Evolutionary conservation across 108 stramenopile species (phyloP).

Genomic region (Conticribra weissflogii): DNA sequence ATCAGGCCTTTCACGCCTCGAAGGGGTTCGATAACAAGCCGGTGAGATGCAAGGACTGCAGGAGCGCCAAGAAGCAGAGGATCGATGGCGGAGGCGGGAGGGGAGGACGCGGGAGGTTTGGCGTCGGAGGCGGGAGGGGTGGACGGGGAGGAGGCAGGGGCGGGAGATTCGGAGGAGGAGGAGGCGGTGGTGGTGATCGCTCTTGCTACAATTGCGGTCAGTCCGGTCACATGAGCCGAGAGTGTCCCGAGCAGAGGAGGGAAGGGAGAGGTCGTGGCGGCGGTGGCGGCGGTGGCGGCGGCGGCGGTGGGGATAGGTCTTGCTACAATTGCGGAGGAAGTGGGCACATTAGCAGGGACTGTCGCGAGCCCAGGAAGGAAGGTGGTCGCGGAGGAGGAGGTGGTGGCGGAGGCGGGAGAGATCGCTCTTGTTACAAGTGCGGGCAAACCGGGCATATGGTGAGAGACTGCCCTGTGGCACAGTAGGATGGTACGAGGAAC

Average conservation of each 20-base stretch:
- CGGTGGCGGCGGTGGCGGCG: background rate
- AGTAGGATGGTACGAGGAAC: background rate
- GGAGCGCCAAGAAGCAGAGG: conserved; percentile 14
- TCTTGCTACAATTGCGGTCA: conserved; percentile 40
- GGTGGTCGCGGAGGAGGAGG: conserved; percentile 13
- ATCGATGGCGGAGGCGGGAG: conserved; percentile 9
- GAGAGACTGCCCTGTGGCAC: conserved; percentile 27
- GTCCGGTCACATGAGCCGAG: conserved; percentile 26
- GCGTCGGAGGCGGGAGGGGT: conserved; percentile 7
- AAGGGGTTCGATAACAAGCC: conserved; percentile 29
- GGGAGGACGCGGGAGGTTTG: background rate
- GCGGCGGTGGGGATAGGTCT: conserved; percentile 17
- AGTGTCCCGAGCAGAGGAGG: conserved; percentile 20
- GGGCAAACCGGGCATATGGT: conserved; percentile 22
- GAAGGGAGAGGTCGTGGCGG: background rate
- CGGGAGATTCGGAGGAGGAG: background rate
- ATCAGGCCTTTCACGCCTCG: conserved; percentile 11
- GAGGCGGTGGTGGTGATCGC: conserved; percentile 18
- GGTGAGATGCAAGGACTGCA: conserved; percentile 19
- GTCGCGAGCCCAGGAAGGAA: conserved; percentile 12
- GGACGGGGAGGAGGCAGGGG: background rate
- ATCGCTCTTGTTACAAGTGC: conserved; percentile 35
- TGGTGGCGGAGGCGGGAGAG: conserved; percentile 13
- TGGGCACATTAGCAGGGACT: conserved; percentile 35
- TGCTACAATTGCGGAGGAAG: conserved; percentile 40